Base-by-base conservation (phyloP, 305 asterid species). In the Fraxinus xanthoxyloides region DNA sequence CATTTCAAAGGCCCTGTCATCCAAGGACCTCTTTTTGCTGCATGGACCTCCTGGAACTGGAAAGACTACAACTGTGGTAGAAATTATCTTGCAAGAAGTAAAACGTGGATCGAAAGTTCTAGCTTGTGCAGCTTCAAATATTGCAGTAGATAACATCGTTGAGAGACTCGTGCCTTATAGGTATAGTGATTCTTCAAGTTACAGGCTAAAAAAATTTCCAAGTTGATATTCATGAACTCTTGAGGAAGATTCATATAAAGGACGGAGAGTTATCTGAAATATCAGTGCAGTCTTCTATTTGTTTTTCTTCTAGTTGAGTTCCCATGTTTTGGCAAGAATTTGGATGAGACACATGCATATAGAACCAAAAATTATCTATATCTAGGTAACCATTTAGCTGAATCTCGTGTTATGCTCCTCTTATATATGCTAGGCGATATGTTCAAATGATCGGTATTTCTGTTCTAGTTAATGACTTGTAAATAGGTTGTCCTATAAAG, bases 21-120 rank as follows among this genome's bases (percentile, higher is more conserved):
- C 98, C 88, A 96, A 92, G 90, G 97, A 93, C 87, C 84, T 96
- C 85, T 92, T 96, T 90, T 91, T 96, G 92, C 90, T 96, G 89
- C 98, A 96, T 78, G 99, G 98, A 63, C 99, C 98, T 83, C 99
- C 99, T 78, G 98, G 98, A 87, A 96, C 99, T 75, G 98, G 99
- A 89, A 96, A 96, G 88, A 96, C 99, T 24, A 96, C 99, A 7
- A 94, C 99, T 28, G 95, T 96, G 87, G 93, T 96, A 73, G 99
- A 96, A 85, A 93, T 93, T 84, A 94, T 96, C 85, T 88, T 96
- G 82, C 99, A 96, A 90, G 99, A 96, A 91, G 97, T 92, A 84
- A 94, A 94, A 91, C 95, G 91, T 78, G 99, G 98, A 59, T 91
- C 95, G 5, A 96, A 93, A 86, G 89, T 96, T 85, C 98, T 96